Evolutionary conservation across 2,329 filamentous ascomycete genomes (phyloP).

Genomic region (Botrytis medusae): DNA sequence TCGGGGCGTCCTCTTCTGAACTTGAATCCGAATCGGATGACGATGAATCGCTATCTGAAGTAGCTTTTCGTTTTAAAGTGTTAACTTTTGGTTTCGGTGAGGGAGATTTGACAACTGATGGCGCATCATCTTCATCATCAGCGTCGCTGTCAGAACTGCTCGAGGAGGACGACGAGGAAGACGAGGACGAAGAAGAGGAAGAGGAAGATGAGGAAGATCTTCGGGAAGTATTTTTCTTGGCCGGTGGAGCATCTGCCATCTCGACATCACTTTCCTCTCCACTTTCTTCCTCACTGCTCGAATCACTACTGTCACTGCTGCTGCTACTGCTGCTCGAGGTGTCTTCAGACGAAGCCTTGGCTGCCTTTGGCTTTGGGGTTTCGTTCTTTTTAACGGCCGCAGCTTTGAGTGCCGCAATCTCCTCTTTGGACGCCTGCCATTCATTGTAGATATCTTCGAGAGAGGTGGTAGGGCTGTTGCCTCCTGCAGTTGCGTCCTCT

Average conservation of each 20-base stretch:
- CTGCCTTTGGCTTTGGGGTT: slow-evolving; percentile 30
- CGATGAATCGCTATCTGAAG: slow-evolving; percentile 31
- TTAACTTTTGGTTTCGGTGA: slow-evolving; percentile 41
- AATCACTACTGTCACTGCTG: slow-evolving; percentile 41
- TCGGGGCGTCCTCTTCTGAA: slow-evolving; percentile 29
- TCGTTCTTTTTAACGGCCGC: slow-evolving; percentile 17
- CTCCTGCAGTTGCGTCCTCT: slow-evolving; percentile 44
- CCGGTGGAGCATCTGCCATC: slow-evolving; percentile 38
- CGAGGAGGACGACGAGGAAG: slow-evolving; percentile 41
- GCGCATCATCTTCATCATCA: slow-evolving; percentile 48
- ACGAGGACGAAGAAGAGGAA: slow-evolving; percentile 40
- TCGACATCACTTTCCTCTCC: slow-evolving; percentile 41
- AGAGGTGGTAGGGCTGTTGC: slow-evolving; percentile 43
- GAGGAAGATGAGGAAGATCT: slow-evolving; percentile 42
- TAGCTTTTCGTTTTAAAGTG: slow-evolving; percentile 57
- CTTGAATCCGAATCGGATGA: slow-evolving; percentile 40
- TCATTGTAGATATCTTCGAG: slow-evolving; percentile 43
- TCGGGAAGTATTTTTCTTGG: slow-evolving; percentile 37
- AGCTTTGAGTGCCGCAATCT: slow-evolving; percentile 19
- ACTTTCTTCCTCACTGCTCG: slow-evolving; percentile 35
- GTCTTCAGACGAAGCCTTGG: slow-evolving; percentile 29
- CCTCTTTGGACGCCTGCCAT: slow-evolving; percentile 40
- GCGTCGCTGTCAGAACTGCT: slow-evolving; percentile 51
- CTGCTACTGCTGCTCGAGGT: slow-evolving; percentile 31
- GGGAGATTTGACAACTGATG: slow-evolving; percentile 32